These are phyloP conservation scores for Ceriops tagal DNA, from an alignment of 345 rosid species.

Conservation along the genomic window DNA sequence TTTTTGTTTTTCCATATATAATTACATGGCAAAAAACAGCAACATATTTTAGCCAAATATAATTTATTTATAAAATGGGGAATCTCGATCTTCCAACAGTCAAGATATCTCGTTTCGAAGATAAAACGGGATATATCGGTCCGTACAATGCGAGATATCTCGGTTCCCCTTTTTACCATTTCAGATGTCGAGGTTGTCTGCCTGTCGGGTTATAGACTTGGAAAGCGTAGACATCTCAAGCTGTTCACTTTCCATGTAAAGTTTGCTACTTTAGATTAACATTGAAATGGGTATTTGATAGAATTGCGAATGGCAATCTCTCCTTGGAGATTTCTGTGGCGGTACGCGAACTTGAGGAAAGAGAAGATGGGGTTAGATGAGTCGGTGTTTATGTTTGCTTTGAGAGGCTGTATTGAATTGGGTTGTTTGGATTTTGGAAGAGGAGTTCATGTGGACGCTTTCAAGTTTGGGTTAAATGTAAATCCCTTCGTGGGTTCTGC, in stretches of 20 bases:
- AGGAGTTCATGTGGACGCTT: slow-evolving; percentile 30
- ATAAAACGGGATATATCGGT: too few relatives aligned
- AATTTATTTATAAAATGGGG: too few relatives aligned
- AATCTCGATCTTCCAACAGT: too few relatives aligned
- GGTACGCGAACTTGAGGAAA: slow-evolving; percentile 23
- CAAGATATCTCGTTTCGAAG: too few relatives aligned
- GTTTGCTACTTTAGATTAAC: slow-evolving; percentile 18
- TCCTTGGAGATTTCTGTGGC: slow-evolving; percentile 27
- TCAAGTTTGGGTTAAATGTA: slow-evolving; percentile 23
- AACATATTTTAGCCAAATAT: too few relatives aligned
- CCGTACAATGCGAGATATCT: too few relatives aligned
- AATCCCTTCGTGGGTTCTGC: slow-evolving; percentile 30
- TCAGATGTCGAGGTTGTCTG: too few relatives aligned
- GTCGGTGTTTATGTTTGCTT: slow-evolving; percentile 18
- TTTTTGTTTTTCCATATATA: too few relatives aligned
- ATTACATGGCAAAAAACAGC: too few relatives aligned
- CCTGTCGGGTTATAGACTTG: too few relatives aligned
- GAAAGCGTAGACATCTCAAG: background rate
- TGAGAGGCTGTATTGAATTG: slow-evolving; percentile 29
- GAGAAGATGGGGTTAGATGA: slow-evolving; percentile 16
- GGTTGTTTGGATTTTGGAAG: slow-evolving; percentile 23
- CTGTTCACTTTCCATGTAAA: slow-evolving; percentile 23
- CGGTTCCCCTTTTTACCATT: too few relatives aligned
- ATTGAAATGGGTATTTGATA: slow-evolving; percentile 27
- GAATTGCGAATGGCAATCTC: slow-evolving; percentile 10